These are phyloP conservation scores for Colletotrichum costaricense DNA, from an alignment of 2,329 filamentous ascomycete species.

Conservation along the genomic window DNA sequence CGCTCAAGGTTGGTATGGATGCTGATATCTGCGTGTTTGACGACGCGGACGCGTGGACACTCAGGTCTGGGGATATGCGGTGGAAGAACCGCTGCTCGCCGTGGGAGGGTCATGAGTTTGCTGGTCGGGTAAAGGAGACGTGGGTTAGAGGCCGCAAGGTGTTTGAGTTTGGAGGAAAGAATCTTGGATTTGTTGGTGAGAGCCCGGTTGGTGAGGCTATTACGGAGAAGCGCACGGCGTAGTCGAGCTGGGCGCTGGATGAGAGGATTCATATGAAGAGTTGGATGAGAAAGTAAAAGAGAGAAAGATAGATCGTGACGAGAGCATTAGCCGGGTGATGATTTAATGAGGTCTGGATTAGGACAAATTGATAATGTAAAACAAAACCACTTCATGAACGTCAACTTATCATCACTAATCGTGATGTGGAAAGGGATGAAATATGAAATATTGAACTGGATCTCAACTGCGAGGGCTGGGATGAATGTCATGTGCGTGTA, in stretches of 20 bases:
- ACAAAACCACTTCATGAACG: background rate
- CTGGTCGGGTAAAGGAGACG: constrained; percentile 84
- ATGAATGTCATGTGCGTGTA: background rate
- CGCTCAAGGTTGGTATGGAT: constrained; percentile 83
- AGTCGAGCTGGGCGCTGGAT: too few species aligned
- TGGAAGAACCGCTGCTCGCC: constrained; percentile 95
- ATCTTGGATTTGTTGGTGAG: constrained; percentile 61
- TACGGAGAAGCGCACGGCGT: constrained; percentile 63
- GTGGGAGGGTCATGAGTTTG: constrained; percentile 84
- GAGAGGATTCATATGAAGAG: background rate
- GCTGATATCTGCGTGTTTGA: constrained; percentile 95
- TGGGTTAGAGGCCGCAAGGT: constrained; percentile 83
- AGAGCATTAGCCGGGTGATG: background rate
- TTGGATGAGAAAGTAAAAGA: background rate
- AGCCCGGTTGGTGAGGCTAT: constrained; percentile 66
- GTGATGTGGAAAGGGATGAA: background rate
- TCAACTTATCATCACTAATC: rapidly evolving
- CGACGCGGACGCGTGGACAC: constrained; percentile 80
- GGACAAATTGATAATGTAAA: background rate
- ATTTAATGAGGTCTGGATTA: background rate
- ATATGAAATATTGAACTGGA: background rate
- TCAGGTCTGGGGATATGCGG: constrained; percentile 83
- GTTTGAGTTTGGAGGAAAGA: constrained; percentile 72
- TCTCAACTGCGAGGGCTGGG: background rate
- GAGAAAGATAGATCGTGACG: background rate